These are phyloP conservation scores for Phaeomoniella chlamydospora DNA, from an alignment of 2,329 filamentous ascomycete species.

Conservation along the genomic window DNA sequence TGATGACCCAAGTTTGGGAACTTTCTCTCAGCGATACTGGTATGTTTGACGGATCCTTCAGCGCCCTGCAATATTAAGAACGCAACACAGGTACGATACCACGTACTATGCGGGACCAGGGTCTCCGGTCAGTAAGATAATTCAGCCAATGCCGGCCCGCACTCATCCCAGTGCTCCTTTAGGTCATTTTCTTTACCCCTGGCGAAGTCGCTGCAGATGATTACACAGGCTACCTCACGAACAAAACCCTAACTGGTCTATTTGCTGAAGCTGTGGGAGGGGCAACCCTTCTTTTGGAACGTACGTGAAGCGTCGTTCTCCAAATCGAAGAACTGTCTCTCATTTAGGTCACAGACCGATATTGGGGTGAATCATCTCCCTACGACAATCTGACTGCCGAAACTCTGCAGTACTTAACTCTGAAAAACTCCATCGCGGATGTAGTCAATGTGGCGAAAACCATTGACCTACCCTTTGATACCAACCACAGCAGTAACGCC, in stretches of 20 bases:
- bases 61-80: background rate
- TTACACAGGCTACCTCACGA: conserved; percentile 37
- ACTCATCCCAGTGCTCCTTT: conserved; percentile 1
- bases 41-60: conserved; percentile 14
- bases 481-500: conserved; percentile 31
- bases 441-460: conserved; percentile 39
- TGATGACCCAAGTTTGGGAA: conserved; percentile 37
- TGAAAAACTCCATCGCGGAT: conserved; percentile 39
- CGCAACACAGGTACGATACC: conserved; percentile 18
- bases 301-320: conserved; percentile 16
- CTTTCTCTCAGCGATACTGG: conserved; percentile 40
- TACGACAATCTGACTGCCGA: conserved; percentile 35
- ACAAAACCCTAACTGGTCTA: conserved; percentile 32
- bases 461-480: conserved; percentile 39
- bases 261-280: conserved; percentile 38
- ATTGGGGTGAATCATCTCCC: conserved; percentile 42
- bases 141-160: background rate
- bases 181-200: conserved; percentile 37
- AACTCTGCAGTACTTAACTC: conserved; percentile 38
- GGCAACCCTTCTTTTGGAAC: conserved; percentile 41
- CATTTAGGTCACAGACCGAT: conserved; percentile 27
- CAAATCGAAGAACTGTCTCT: background rate
- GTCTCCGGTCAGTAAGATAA: conserved; percentile 28
- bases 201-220: conserved; percentile 33
- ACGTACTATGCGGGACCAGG: conserved; percentile 39